Evolutionary conservation across 805 yeast species (phyloP), one percentile per base, ranked within the genome.

Genomic region (Nakazawaea sp.): DNA sequence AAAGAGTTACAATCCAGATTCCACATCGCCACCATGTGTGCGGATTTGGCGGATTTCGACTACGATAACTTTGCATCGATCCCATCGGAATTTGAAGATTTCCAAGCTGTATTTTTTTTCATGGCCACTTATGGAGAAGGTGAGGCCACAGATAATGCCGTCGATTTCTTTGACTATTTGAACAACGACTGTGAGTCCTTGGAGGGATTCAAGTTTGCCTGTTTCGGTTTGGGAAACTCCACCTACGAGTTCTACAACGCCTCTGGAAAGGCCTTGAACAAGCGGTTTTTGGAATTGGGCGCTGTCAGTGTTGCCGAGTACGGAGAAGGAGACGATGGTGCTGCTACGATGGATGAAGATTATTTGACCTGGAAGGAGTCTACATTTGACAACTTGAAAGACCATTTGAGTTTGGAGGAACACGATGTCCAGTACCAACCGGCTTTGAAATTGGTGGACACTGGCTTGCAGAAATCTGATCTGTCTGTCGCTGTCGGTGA

Each of bases 121-220:
- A 68, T 88, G 63, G 92, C 97, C 23, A 87, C 96, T 9, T 92
- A 92, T 51, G 98, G 98, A 49, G 98, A 90, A 63, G 98, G 98
- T 55, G 98, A 90, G 58, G 95, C 95, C 49, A 90, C 98, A 11
- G 98, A 90, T 58, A 85, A 86, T 50, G 92, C 97, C n/a, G 72
- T 74, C 29, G 78, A 76, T 27, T 86, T 92, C 56, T 78, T 76
- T 53, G 82, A 80, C 41, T 77, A 64, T 53, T 70, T 89, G 51
- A 73, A 77, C 24, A 75, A 70, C 35, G 79, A 75, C 19, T 73
- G 72, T 18, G 75, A 70, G 42, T 59, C 61, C 36, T 65, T 89
- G 49, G 53, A 69, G 6, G 73, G 71, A 43, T 52, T 88, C 44
- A 76, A 72, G 47, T 88, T 63, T 60, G 73, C 88, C 42, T 70